phyloP scores from a whole-genome alignment of 2,329 filamentous ascomycete species.

The Sporothrix pseudoabietina region DNA sequence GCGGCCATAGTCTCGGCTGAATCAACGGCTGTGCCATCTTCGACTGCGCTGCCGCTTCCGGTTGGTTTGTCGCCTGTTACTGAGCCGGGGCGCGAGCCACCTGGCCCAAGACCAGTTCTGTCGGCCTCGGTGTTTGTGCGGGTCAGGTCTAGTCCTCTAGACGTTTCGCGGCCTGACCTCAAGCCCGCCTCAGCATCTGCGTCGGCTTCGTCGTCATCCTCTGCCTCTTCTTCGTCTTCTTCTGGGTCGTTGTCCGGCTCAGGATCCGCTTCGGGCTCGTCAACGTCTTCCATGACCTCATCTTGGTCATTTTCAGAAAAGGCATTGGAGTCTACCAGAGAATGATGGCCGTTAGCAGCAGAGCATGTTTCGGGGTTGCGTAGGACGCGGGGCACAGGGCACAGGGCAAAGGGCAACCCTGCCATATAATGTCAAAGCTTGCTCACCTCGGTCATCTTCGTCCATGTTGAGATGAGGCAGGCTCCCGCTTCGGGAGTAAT shows the following conservation, averaged over 20 bases:
- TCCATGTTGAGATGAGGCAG: constrained; percentile 35
- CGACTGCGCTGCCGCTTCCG: constrained; percentile 33
- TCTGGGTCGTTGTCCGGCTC: constrained; percentile 41
- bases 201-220: constrained; percentile 45
- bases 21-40: constrained; percentile 32
- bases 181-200: constrained; percentile 35
- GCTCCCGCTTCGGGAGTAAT: neutral
- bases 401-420: neutral
- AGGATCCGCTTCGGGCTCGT: constrained; percentile 41
- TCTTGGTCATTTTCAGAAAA: constrained; percentile 58
- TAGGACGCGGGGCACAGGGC: too few relatives aligned
- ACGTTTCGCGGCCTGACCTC: neutral
- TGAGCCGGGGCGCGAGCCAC: neutral
- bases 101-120: neutral
- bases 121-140: neutral
- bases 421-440: neutral
- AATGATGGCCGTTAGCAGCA: neutral
- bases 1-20: constrained; percentile 30
- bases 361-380: neutral
- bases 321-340: constrained; percentile 43
- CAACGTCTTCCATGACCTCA: constrained; percentile 58
- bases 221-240: constrained; percentile 48
- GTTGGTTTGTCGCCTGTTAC: neutral
- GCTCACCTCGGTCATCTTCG: constrained; percentile 39
- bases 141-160: constrained; percentile 42